Evolutionary conservation across 345 rosid genomes (phyloP), one percentile per base, ranked within the genome.

Genomic region (Salix koriyanagi): DNA sequence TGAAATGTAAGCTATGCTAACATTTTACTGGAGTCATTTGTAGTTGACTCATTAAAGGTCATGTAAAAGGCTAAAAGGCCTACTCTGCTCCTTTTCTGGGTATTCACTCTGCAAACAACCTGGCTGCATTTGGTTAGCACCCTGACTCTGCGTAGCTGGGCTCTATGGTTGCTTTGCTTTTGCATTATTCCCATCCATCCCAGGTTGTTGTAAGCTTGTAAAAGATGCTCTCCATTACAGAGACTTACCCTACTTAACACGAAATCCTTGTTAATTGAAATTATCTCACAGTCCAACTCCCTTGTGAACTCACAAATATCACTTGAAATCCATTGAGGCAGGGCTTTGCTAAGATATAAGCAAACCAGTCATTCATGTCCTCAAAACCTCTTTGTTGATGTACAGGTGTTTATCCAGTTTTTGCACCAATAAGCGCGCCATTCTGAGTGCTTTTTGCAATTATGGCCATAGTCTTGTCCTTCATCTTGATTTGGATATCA

Each of bases 31-130:
- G n/a, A 28, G 36, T 46, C 67, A 58, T 42, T 6, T 56, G 69
- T 4, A 12, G 3, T 54, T 76, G 61, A 42, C 30, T 68, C 4
- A n/a, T 54, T 42, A 2, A 18, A 14, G 46, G n/a, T 56, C 10
- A 32, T 62, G 30, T 61, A 30, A 68, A 56, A 56, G 41, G 41
- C 30, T 37, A 26, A 19, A 69, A 26, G 23, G 18, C 34, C 19
- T 58, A 41, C 54, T 56, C 14, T 28, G 60, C 67, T 52, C 41
- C 68, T 39, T 76, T 7, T 75, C 71, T 75, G 77, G 10, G 28
- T 16, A 44, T 42, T 65, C 68, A 28, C 5, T 65, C 36, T 26
- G 19, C 68, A 65, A 26, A 14, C 14, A 41, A 28, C 46, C 61
- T 65, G 68, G 30, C 66, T 61, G 21, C 68, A 23, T 39, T 73